phyloP scores from a whole-genome alignment of 2,329 filamentous ascomycete genomes.

The Penicillium sp. region DNA sequence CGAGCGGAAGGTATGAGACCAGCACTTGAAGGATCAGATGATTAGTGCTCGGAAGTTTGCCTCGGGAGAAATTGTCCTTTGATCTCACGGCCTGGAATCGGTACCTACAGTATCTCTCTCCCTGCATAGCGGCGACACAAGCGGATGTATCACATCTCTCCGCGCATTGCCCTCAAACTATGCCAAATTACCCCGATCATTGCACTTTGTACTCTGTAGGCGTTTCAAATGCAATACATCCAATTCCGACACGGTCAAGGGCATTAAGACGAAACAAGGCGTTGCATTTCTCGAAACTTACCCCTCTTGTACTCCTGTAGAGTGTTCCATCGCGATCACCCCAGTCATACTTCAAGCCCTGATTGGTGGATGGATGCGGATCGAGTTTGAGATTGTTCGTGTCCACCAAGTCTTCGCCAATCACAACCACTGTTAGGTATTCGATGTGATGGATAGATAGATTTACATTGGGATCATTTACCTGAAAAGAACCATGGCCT shows the following conservation, averaged over 20 bases:
- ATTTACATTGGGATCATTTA: neutral
- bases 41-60: neutral
- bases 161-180: neutral
- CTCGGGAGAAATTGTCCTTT: neutral
- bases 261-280: neutral
- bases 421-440: neutral
- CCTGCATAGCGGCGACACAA: neutral
- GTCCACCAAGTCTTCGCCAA: neutral
- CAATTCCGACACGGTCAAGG: neutral
- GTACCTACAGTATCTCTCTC: neutral
- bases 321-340: neutral
- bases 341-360: neutral
- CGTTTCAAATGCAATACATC: neutral
- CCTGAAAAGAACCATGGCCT: neutral
- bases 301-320: neutral
- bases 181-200: neutral
- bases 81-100: neutral
- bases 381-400: neutral
- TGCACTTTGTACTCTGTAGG: neutral
- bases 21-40: neutral
- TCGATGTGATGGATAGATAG: conserved; percentile 2
- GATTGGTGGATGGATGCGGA: neutral
- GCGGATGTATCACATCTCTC: neutral
- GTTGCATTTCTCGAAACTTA: conserved; percentile 3
- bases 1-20: no score